phyloP scores from a whole-genome alignment of 345 rosid species.

The Dipteronia sinensis region DNA sequence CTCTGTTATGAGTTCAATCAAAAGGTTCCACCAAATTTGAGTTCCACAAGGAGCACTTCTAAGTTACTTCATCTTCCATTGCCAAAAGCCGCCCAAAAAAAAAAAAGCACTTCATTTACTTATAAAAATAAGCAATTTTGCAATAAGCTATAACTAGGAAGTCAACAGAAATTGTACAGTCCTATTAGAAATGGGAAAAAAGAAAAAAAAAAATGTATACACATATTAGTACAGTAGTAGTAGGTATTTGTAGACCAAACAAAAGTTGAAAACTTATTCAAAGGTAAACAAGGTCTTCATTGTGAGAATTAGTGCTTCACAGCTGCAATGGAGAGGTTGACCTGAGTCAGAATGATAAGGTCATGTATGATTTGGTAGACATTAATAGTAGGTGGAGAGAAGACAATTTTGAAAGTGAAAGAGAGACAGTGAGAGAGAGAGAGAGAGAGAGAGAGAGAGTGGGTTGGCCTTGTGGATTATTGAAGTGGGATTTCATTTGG shows the following conservation, averaged over 20 bases:
- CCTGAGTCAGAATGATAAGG: slow-evolving; percentile 4
- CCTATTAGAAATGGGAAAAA: neutral
- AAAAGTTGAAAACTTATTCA: neutral
- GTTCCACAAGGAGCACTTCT: slow-evolving; percentile 97
- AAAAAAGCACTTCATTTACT: neutral
- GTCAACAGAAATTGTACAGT: slow-evolving; percentile 36
- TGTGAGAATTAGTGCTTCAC: slow-evolving; percentile 28
- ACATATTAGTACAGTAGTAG: neutral
- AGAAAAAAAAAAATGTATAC: neutral
- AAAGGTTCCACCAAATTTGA: slow-evolving; percentile 90
- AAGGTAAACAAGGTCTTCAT: neutral
- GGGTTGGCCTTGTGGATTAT: too few relatives aligned
- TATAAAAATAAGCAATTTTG: slow-evolving; percentile 6
- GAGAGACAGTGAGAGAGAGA: too few relatives aligned
- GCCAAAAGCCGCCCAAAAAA: neutral
- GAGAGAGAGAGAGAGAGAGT: neutral
- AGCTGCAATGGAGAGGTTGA: slow-evolving; percentile 34
- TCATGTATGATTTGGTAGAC: slow-evolving; percentile 22
- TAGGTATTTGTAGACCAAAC: neutral
- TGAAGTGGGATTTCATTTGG: neutral
- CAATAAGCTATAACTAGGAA: slow-evolving; percentile 18
- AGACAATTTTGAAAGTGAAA: slow-evolving; percentile 26
- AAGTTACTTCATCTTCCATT: slow-evolving; percentile 8
- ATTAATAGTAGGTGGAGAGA: slow-evolving; percentile 22
- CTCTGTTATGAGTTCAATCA: slow-evolving; percentile 93